Percentiles rank a stretch among this genome's conserved stretches.
phyloP scores from a whole-genome alignment of 2,329 filamentous ascomycete species.

The Trichophyton benhamiae region DNA sequence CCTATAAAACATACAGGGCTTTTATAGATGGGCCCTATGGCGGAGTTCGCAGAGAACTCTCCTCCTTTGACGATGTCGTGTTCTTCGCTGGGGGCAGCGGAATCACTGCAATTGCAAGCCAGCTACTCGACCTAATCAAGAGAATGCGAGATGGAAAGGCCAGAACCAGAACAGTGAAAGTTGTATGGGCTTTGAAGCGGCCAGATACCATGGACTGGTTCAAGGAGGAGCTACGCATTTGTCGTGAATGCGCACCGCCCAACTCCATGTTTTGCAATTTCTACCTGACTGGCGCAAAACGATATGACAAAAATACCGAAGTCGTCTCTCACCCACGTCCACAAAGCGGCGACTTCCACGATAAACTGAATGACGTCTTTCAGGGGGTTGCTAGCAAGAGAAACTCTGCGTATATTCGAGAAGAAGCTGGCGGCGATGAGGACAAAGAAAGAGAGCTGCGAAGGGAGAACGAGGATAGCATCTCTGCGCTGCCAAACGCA shows the following conservation, averaged over 20 bases:
- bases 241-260: slow-evolving; percentile 74
- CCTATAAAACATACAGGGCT: slow-evolving; percentile 81
- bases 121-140: slow-evolving; percentile 87
- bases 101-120: slow-evolving; percentile 84
- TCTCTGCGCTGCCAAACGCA: slow-evolving; percentile 62
- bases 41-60: slow-evolving; percentile 78
- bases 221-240: slow-evolving; percentile 84
- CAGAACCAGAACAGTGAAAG: slow-evolving; percentile 76
- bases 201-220: slow-evolving; percentile 97
- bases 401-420: slow-evolving; percentile 69
- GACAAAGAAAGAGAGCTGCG: slow-evolving; percentile 70
- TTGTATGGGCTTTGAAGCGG: slow-evolving; percentile 87
- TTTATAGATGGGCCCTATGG: slow-evolving; percentile 93
- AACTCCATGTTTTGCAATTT: slow-evolving; percentile 88
- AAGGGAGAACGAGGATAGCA: slow-evolving; percentile 69
- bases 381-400: slow-evolving; percentile 77
- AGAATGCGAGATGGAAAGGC: slow-evolving; percentile 91
- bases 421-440: slow-evolving; percentile 59
- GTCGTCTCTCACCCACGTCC: slow-evolving; percentile 38
- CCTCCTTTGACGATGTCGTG: slow-evolving; percentile 86
- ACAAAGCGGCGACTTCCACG: slow-evolving; percentile 65
- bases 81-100: slow-evolving; percentile 89
- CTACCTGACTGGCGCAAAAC: slow-evolving; percentile 72
- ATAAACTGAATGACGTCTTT: slow-evolving; percentile 77
- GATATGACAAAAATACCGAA: slow-evolving; percentile 33